Conservation (phyloP, 2,329 filamentous ascomycete species). For the Ophiosphaerella narmari region DNA sequence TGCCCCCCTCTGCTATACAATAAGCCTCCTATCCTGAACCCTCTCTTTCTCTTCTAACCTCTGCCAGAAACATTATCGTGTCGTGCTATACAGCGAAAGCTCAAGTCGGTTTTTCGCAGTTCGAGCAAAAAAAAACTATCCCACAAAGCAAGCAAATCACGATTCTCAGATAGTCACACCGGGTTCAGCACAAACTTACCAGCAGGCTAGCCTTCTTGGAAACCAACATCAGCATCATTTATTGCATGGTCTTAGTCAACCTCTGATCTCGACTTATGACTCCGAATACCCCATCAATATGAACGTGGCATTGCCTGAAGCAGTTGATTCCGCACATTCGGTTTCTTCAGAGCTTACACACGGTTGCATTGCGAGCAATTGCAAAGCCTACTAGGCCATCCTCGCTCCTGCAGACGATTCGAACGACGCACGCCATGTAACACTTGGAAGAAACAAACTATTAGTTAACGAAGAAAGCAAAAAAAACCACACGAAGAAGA, state of each 20-base stretch:
- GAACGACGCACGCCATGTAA: slow-evolving; percentile 18
- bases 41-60: background rate
- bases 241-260: slow-evolving; percentile 10
- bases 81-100: slow-evolving; percentile 18
- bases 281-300: slow-evolving; percentile 2
- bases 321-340: slow-evolving; percentile 1
- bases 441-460: slow-evolving; percentile 24
- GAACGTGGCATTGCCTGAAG: background rate
- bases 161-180: slow-evolving; percentile 5
- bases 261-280: slow-evolving; percentile 17
- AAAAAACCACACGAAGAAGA: slow-evolving; percentile 59
- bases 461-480: slow-evolving; percentile 14
- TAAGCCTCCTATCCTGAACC: background rate
- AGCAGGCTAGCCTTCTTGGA: slow-evolving; percentile 2
- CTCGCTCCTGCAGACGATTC: slow-evolving; percentile 14
- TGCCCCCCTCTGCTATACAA: background rate
- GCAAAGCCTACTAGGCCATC: slow-evolving; percentile 24
- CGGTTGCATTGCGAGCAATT: slow-evolving; percentile 25
- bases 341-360: slow-evolving; percentile 8
- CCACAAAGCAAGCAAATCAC: slow-evolving; percentile 9
- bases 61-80: background rate
- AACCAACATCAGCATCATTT: too few species aligned
- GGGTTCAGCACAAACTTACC: slow-evolving; percentile 3
- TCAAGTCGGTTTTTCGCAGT: slow-evolving; percentile 21
- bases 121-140: slow-evolving; percentile 13